These are phyloP conservation scores for Asterophora parasitica DNA, from an alignment of 768 basidiomycete genomes.

Conservation along the genomic window DNA sequence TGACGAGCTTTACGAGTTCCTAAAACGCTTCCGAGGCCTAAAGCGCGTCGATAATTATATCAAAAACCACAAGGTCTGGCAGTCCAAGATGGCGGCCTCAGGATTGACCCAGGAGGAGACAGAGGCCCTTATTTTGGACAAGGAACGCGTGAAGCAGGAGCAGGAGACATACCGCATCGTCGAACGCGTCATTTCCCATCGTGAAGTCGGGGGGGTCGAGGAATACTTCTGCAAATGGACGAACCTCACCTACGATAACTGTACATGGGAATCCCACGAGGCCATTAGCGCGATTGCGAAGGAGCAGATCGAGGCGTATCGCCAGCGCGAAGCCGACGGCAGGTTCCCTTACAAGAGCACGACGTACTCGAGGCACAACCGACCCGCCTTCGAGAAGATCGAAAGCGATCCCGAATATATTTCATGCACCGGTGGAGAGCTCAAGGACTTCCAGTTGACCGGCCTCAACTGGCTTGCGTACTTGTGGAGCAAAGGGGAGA, in stretches of 20 bases:
- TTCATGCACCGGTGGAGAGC: slow-evolving; percentile 64
- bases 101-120: slow-evolving; percentile 80
- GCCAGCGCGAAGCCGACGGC: slow-evolving; percentile 67
- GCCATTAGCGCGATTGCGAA: slow-evolving; percentile 77
- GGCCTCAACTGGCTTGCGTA: slow-evolving; percentile 99
- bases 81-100: slow-evolving; percentile 57
- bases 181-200: slow-evolving; percentile 82
- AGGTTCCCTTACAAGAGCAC: slow-evolving; percentile 85
- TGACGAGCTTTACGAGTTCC: slow-evolving; percentile 95
- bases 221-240: slow-evolving; percentile 99
- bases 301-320: slow-evolving; percentile 75
- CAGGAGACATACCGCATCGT: slow-evolving; percentile 87
- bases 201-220: slow-evolving; percentile 52
- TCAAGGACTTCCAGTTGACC: slow-evolving; percentile 98
- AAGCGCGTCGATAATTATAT: slow-evolving; percentile 99
- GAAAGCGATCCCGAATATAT: slow-evolving; percentile 87
- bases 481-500: slow-evolving; percentile 90
- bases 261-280: slow-evolving; percentile 89
- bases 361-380: slow-evolving; percentile 55
- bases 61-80: slow-evolving; percentile 78
- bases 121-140: slow-evolving; percentile 85
- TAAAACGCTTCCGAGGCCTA: slow-evolving; percentile 91
- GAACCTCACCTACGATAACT: slow-evolving; percentile 87
- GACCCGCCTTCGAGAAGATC: slow-evolving; percentile 82
- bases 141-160: slow-evolving; percentile 88